Evolutionary conservation across 495 filamentous ascomycete species (phyloP).

Genomic region (Penicillium odoratum): DNA sequence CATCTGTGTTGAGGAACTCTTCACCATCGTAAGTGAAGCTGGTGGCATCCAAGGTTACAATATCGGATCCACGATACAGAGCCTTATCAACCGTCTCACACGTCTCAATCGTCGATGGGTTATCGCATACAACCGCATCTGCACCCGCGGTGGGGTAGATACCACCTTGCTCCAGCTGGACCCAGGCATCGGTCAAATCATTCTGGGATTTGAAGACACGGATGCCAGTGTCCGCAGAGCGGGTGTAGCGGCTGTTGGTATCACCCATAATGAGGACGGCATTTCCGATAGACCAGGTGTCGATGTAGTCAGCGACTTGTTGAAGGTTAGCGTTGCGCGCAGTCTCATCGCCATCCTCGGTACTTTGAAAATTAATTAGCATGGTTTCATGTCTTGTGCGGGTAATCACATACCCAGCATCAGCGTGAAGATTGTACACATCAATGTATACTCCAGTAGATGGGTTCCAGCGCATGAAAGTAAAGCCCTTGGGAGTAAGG

Average conservation of each 20-base stretch:
- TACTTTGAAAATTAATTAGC: conserved; percentile 14
- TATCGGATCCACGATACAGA: conserved; percentile 52
- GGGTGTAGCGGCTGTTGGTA: conserved; percentile 59
- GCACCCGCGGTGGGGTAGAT: conserved; percentile 43
- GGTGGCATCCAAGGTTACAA: conserved; percentile 43
- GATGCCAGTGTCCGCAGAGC: conserved; percentile 47
- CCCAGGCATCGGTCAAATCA: conserved; percentile 52
- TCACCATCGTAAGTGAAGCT: conserved; percentile 49
- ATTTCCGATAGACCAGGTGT: conserved; percentile 51
- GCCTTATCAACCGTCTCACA: conserved; percentile 68
- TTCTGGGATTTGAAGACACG: conserved; percentile 45
- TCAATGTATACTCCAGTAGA: conserved; percentile 53
- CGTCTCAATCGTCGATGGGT: conserved; percentile 44
- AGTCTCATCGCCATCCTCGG: conserved; percentile 42
- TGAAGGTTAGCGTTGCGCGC: conserved; percentile 56
- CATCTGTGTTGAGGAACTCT: conserved; percentile 54
- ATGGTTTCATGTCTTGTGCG: neutral
- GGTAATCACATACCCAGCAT: conserved; percentile 47
- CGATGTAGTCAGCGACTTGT: conserved; percentile 56
- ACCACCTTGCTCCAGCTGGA: conserved; percentile 47
- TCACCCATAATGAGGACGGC: conserved; percentile 61
- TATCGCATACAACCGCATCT: conserved; percentile 41
- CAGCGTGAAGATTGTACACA: conserved; percentile 62
- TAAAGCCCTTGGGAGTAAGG: conserved; percentile 65
- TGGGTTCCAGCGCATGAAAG: conserved; percentile 54